A percentile compares a stretch with the other conserved stretches of the same genome.
Evolutionary conservation across 108 stramenopile genomes (phyloP).

Genomic region (Stephanodiscus triporus): DNA sequence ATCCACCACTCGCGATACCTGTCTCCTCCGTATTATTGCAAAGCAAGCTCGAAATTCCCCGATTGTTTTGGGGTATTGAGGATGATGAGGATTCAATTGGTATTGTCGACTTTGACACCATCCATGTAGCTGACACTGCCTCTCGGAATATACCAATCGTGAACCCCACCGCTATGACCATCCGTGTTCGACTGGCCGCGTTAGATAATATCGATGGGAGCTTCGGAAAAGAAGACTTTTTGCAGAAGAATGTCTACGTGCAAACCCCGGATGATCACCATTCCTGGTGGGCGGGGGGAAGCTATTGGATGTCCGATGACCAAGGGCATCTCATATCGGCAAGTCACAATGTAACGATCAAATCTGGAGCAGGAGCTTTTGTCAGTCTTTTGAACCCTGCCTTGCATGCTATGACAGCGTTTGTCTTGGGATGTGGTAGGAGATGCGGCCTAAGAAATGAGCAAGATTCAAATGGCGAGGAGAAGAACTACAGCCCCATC

Average conservation of each 20-base stretch:
- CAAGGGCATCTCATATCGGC: conserved; percentile 70
- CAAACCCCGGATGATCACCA: conserved; percentile 42
- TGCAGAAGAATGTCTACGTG: conserved; percentile 18
- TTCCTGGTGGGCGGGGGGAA: conserved; percentile 72
- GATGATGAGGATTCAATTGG: conserved; percentile 18
- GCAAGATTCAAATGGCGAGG: conserved; percentile 35
- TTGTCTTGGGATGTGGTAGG: conserved; percentile 69
- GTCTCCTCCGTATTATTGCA: conserved; percentile 58
- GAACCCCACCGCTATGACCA: conserved; percentile 75
- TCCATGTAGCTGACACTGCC: conserved; percentile 55
- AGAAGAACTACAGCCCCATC: conserved; percentile 57
- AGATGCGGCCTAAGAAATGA: conserved; percentile 67
- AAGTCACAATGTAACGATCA: conserved; percentile 75
- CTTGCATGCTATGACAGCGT: conserved; percentile 63
- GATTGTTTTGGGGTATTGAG: conserved; percentile 45
- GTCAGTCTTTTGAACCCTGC: conserved; percentile 71
- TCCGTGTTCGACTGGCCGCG: conserved; percentile 64
- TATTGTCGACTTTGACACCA: conserved; percentile 60
- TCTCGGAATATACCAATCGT: conserved; percentile 47
- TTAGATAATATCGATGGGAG: conserved; percentile 19
- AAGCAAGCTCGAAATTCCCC: conserved; percentile 57
- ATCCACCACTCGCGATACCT: conserved; percentile 32
- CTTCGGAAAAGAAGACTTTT: conserved; percentile 13
- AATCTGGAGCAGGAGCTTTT: conserved; percentile 62
- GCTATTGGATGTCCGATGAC: conserved; percentile 65